Evolutionary conservation across 305 asterid genomes (phyloP).

Genomic region (Rubia peregrina): DNA sequence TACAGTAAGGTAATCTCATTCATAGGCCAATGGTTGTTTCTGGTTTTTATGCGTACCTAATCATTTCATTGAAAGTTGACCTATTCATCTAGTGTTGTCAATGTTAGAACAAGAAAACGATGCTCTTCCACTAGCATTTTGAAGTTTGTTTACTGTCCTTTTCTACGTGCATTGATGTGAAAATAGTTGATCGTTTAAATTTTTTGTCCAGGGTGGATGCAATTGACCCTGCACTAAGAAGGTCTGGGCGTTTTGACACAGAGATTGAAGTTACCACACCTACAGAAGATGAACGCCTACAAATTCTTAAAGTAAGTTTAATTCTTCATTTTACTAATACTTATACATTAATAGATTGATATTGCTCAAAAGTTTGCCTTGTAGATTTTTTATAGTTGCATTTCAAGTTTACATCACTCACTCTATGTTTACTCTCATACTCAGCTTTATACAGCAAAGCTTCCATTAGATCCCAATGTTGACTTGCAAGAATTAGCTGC

Average conservation of each 20-base stretch:
- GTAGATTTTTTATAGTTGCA: neutral
- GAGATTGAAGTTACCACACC: constrained; percentile 95
- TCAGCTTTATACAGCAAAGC: constrained; percentile 77
- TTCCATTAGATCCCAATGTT: constrained; percentile 53
- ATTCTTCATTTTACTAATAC: neutral
- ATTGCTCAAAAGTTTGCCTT: neutral
- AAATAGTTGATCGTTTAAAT: constrained; percentile 2
- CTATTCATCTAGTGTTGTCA: neutral
- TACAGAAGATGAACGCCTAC: constrained; percentile 69
- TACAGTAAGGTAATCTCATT: neutral
- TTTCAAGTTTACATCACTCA: neutral
- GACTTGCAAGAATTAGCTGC: constrained; percentile 63
- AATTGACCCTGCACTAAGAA: constrained; percentile 88
- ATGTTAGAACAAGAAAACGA: neutral
- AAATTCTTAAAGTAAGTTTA: constrained; percentile 51
- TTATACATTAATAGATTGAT: neutral
- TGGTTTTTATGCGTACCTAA: neutral
- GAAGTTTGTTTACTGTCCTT: neutral
- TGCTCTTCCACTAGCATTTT: constrained; percentile 1
- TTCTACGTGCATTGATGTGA: neutral
- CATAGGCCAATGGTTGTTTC: neutral
- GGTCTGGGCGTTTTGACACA: constrained; percentile 88
- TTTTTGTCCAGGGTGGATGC: constrained; percentile 60
- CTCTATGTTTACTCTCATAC: constrained; percentile 8
- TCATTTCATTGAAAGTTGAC: neutral